These are phyloP conservation scores for Hordeum marinum DNA, from an alignment of 176 grass and related monocot species.

Conservation along the genomic window DNA sequence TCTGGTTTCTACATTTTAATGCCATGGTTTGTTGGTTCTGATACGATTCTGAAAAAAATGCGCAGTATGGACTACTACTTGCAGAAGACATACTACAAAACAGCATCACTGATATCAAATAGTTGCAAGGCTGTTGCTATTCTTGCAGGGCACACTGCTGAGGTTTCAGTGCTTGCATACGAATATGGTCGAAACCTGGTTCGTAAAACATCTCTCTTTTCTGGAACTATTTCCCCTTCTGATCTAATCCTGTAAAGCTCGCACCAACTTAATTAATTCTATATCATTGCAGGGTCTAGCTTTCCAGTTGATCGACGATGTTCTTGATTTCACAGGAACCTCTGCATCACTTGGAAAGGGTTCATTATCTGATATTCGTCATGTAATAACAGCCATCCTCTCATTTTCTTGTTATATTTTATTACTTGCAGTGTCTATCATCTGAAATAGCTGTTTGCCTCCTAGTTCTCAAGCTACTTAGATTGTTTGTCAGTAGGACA, in stretches of 20 bases:
- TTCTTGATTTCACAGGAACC: conserved; percentile 97
- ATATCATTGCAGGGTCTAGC: conserved; percentile 70
- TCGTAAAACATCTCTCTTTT: conserved; percentile 19
- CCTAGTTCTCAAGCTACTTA: neutral
- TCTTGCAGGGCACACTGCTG: conserved; percentile 88
- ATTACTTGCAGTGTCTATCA: neutral
- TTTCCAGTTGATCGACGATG: conserved; percentile 89
- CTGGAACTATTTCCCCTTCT: neutral
- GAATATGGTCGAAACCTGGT: conserved; percentile 97
- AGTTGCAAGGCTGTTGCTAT: conserved; percentile 92
- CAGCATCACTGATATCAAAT: conserved; percentile 93
- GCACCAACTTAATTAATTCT: neutral
- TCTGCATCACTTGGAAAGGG: conserved; percentile 89
- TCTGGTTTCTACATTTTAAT: conserved; percentile 9
- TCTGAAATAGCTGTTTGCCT: conserved; percentile 16
- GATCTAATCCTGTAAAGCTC: conserved; percentile 4
- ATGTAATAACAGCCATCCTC: conserved; percentile 51
- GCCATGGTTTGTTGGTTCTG: conserved; percentile 22
- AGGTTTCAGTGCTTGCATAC: conserved; percentile 81
- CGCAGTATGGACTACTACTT: conserved; percentile 98
- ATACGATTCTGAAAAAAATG: conserved; percentile 21
- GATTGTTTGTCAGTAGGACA: neutral
- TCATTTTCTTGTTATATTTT: neutral
- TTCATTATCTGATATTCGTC: conserved; percentile 79
- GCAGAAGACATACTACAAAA: conserved; percentile 98